A percentile compares a stretch with the other conserved stretches of the same genome.
Conservation (phyloP, 805 yeast genomes). For the Peterozyma xylosa region DNA sequence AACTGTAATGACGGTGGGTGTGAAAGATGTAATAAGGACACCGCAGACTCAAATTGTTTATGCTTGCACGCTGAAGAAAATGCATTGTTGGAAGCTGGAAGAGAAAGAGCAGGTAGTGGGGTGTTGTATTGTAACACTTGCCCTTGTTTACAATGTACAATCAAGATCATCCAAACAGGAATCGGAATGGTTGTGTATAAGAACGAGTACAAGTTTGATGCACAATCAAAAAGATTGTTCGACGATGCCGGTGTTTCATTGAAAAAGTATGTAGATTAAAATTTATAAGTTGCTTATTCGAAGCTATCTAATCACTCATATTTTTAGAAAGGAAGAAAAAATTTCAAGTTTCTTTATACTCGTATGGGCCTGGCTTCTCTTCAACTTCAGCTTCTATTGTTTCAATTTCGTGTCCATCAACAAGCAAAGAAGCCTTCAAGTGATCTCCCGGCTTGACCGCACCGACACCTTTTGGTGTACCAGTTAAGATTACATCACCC, state of each 20-base stretch:
- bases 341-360: constrained; percentile 32
- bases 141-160: constrained; percentile 94
- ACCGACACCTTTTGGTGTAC: constrained; percentile 99
- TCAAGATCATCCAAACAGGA: constrained; percentile 91
- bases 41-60: constrained; percentile 60
- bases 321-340: too few relatives aligned
- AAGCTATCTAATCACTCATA: too few relatives aligned
- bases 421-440: constrained; percentile 54
- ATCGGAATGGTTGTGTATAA: constrained; percentile 88
- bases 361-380: constrained; percentile 53
- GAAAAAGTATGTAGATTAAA: constrained; percentile 26
- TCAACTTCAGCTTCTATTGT: constrained; percentile 43
- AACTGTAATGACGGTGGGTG: constrained; percentile 98
- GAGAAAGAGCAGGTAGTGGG: constrained; percentile 70
- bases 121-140: constrained; percentile 91
- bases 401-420: constrained; percentile 48
- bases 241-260: constrained; percentile 65
- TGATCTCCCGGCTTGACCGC: constrained; percentile 70
- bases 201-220: constrained; percentile 90
- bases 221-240: constrained; percentile 61
- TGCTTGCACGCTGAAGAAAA: constrained; percentile 98
- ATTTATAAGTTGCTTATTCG: too few relatives aligned
- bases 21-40: constrained; percentile 70
- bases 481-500: constrained; percentile 89
- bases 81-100: constrained; percentile 88